Evolutionary conservation across 108 stramenopile species (phyloP).

Genomic region (Fragilaria radians): DNA sequence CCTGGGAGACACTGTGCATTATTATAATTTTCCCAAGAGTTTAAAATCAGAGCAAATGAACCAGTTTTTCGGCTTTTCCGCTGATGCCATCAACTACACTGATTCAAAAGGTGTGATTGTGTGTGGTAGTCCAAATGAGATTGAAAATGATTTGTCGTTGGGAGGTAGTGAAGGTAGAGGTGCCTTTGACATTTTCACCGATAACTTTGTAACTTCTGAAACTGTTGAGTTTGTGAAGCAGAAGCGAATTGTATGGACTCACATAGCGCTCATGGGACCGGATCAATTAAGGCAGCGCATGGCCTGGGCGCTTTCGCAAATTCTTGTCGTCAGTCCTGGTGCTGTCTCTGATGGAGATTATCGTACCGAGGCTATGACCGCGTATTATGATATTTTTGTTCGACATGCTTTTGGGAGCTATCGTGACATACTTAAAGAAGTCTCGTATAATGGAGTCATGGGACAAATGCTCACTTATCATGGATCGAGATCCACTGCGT

Average conservation of each 20-base stretch:
- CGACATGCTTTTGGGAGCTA: conserved; percentile 74
- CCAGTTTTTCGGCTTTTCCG: neutral
- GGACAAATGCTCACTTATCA: conserved; percentile 48
- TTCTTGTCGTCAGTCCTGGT: conserved; percentile 16
- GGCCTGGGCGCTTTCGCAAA: conserved; percentile 29
- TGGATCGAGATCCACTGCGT: conserved; percentile 31
- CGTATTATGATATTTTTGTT: conserved; percentile 65
- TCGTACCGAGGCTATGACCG: conserved; percentile 17
- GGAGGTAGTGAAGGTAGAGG: neutral
- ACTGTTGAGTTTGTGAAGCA: conserved; percentile 6
- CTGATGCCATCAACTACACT: neutral
- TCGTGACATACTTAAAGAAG: conserved; percentile 52
- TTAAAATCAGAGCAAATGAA: neutral
- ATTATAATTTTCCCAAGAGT: neutral
- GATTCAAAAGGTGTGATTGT: conserved; percentile 15
- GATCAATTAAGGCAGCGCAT: conserved; percentile 44
- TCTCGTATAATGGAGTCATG: conserved; percentile 44
- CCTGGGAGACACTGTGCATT: neutral
- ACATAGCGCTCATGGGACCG: conserved; percentile 14
- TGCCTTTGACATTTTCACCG: neutral
- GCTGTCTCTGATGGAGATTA: conserved; percentile 1
- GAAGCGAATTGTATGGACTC: conserved; percentile 23
- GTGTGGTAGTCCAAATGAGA: conserved; percentile 40
- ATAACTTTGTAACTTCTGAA: neutral
- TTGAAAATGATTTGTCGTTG: conserved; percentile 12